Base-by-base conservation (phyloP, 805 yeast genomes). In the Saturnispora galanensis region DNA sequence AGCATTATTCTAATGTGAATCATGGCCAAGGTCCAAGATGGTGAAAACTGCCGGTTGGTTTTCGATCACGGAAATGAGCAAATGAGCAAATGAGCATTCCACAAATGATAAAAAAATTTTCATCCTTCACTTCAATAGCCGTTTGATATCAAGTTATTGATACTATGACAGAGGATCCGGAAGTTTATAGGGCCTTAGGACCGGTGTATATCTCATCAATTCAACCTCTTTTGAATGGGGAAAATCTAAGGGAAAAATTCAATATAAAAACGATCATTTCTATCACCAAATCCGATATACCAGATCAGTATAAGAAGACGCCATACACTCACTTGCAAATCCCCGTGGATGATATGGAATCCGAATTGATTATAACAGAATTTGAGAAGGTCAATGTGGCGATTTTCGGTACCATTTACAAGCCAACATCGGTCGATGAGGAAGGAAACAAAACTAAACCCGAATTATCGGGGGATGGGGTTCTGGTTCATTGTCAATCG, bases 191-290 rank as follows among this genome's bases (percentile, higher is more conserved):
- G 55, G 72, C 88, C n/a, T 62, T 85, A n/a, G 95, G 94, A 21
- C 80, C 81, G 8, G 71, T 90, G 2, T 84, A 79, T 62, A 62
- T 90, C 12, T 88, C 96, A 4, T 77, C 93, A 1, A 66, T 81
- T 16, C 76, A 74, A 41, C 84, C 95, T 0, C 64, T 88, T 17
- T 64, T 72, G 12, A 70, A 76, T 3, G 71, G 65, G 35, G 62
- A 69, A 11, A 77, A 82, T 36, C 62, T 85, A 36, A 63, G 62
- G 29, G 66, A 67, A 17, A 68, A 74, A 17, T 64, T 71, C 52
- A 73, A 75, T 9, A 79, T 93, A 36, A 73, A 86, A 0, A 86
- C 83, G 56, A 75, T 93, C 10, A 59, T 90, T 17, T 81, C 95
- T 0, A 73, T 81, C 1, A 63, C 87, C 16, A 76, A 77, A 39